Conservation (phyloP, 805 yeast genomes). For the Starmerella davenportii region DNA sequence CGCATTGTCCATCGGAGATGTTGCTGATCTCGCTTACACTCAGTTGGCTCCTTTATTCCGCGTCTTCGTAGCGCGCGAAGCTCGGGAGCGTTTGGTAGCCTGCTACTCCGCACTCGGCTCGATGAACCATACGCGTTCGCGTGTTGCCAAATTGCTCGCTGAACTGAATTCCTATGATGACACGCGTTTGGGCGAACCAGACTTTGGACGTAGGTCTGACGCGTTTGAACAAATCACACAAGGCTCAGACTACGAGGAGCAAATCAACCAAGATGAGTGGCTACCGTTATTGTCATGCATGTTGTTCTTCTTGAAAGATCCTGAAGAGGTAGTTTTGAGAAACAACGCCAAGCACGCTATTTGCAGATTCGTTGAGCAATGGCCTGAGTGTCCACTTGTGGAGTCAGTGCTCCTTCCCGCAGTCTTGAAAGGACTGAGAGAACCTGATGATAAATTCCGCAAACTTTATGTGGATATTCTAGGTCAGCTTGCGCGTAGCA, state of each 20-base stretch:
- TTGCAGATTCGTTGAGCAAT: conserved; percentile 41
- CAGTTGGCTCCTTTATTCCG: conserved; percentile 42
- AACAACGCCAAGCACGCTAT: conserved; percentile 53
- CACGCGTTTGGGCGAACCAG: conserved; percentile 50
- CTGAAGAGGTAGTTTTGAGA: conserved; percentile 62
- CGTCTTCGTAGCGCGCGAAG: conserved; percentile 37
- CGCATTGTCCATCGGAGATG: conserved; percentile 8
- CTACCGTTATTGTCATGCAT: conserved; percentile 51
- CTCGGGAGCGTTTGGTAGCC: conserved; percentile 42
- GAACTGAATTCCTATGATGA: conserved; percentile 55
- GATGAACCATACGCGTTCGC: conserved; percentile 28
- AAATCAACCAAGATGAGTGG: conserved; percentile 48
- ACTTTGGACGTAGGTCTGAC: conserved; percentile 54
- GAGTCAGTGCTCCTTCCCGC: conserved; percentile 44
- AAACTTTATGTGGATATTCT: conserved; percentile 53
- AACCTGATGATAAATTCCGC: conserved; percentile 40
- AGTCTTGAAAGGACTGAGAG: conserved; percentile 48
- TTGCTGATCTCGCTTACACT: conserved; percentile 24
- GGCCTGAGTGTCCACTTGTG: conserved; percentile 22
- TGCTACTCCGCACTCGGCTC: conserved; percentile 34
- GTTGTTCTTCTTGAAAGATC: conserved; percentile 56
- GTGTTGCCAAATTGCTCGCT: conserved; percentile 35
- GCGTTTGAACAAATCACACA: conserved; percentile 56
- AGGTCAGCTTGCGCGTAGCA: conserved; percentile 37
- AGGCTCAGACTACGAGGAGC: conserved; percentile 22